Evolutionary conservation across 345 rosid species (phyloP).

Genomic region (Isatis tinctoria): DNA sequence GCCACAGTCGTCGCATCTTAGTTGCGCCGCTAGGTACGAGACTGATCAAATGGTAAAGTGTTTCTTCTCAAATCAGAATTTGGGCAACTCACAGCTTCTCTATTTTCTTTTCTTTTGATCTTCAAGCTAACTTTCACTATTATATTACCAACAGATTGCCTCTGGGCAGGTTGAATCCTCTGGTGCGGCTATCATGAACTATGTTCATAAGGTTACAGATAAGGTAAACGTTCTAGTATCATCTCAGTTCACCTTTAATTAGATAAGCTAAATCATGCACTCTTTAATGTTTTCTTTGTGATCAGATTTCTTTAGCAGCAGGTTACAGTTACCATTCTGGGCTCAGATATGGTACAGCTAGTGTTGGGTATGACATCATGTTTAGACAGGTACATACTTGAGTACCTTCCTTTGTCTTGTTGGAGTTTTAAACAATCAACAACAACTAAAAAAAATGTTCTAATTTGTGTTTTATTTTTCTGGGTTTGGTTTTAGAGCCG

Average conservation of each 20-base stretch:
- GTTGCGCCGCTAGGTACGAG: constrained; percentile 85
- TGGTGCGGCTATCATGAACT: constrained; percentile 74
- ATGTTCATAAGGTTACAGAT: constrained; percentile 86
- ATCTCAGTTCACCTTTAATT: not conserved
- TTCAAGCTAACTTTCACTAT: not conserved
- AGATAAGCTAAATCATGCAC: not conserved
- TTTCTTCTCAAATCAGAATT: not conserved
- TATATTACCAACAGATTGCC: constrained; percentile 43
- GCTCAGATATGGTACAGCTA: constrained; percentile 70
- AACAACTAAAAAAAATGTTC: not conserved
- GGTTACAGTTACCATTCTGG: constrained; percentile 74
- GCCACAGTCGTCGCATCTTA: constrained; percentile 70
- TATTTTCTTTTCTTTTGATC: not conserved
- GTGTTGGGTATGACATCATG: constrained; percentile 85
- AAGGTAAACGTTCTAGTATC: constrained; percentile 45
- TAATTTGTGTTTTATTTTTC: not conserved
- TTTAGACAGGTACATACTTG: constrained; percentile 62
- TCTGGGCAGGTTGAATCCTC: constrained; percentile 85
- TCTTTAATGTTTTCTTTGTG: not conserved
- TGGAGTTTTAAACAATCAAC: not conserved
- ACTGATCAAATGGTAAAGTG: constrained; percentile 72
- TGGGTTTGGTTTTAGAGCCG: constrained; percentile 45
- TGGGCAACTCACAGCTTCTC: not conserved
- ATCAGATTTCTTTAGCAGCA: constrained; percentile 74
- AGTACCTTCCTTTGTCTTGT: not conserved